Evolutionary conservation across 768 basidiomycete species (phyloP).

Genomic region (Lepiota venenata): DNA sequence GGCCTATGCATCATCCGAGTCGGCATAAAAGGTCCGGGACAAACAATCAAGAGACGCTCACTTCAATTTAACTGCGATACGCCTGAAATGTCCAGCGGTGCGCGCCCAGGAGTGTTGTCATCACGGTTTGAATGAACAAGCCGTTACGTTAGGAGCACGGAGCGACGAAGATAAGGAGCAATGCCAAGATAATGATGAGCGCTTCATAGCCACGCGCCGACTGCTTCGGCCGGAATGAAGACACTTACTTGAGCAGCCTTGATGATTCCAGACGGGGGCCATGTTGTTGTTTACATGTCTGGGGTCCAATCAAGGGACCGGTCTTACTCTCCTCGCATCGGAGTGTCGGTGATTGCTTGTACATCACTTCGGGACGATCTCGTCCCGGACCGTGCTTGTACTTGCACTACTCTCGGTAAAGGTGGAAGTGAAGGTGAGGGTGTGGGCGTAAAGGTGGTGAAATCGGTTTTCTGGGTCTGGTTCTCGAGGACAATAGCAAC

Average conservation of each 20-base stretch:
- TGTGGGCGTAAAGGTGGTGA: not conserved
- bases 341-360: not conserved
- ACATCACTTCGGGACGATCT: not conserved
- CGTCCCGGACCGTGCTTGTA: too few relatives aligned
- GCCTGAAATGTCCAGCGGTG: conserved; percentile 2
- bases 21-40: too few relatives aligned
- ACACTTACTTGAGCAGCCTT: not conserved
- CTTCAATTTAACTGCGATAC: conserved; percentile 5
- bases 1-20: too few relatives aligned
- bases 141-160: not conserved
- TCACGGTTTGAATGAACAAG: not conserved
- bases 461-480: too few relatives aligned
- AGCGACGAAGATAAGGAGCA: not conserved
- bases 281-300: not conserved
- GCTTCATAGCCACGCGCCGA: not conserved
- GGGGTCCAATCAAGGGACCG: not conserved
- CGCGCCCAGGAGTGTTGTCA: not conserved
- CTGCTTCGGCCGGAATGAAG: not conserved
- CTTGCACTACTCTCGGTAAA: not conserved
- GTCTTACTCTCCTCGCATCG: not conserved
- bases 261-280: not conserved
- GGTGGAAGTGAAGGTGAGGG: not conserved
- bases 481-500: too few relatives aligned
- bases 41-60: not conserved
- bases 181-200: not conserved